Conservation (phyloP, 257 asterid genomes). For the Nemophila menziesii region DNA sequence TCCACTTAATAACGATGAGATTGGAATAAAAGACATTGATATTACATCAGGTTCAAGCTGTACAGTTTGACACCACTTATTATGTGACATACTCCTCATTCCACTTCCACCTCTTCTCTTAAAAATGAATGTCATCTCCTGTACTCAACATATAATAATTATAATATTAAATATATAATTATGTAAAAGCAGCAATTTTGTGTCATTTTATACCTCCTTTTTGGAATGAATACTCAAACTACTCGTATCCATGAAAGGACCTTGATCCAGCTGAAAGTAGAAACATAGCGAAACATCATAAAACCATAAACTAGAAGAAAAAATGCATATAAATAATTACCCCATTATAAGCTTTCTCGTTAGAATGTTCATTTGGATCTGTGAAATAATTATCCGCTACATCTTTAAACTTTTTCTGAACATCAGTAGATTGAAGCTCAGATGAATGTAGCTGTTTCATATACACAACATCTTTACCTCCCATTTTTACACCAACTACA, state of each 20-base stretch:
- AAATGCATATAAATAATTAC: slow-evolving; percentile 36
- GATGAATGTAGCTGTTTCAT: slow-evolving; percentile 60
- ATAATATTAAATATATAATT: no score
- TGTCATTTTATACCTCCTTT: slow-evolving; percentile 36
- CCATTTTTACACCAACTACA: slow-evolving; percentile 78
- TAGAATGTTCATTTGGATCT: slow-evolving; percentile 31
- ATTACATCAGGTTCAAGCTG: slow-evolving; percentile 69
- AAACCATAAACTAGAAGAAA: slow-evolving; percentile 7
- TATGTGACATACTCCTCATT: slow-evolving; percentile 36
- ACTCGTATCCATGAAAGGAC: slow-evolving; percentile 39
- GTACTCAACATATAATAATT: slow-evolving; percentile 12
- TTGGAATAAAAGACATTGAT: slow-evolving; percentile 62
- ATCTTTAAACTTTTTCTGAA: slow-evolving; percentile 57
- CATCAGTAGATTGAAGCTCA: slow-evolving; percentile 47
- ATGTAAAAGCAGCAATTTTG: neutral
- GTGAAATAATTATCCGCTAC: slow-evolving; percentile 65
- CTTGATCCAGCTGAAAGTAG: slow-evolving; percentile 33
- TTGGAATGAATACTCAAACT: slow-evolving; percentile 41
- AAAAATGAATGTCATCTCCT: slow-evolving; percentile 63
- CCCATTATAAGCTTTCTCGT: slow-evolving; percentile 23
- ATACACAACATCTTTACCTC: slow-evolving; percentile 64
- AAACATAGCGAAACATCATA: slow-evolving; percentile 2
- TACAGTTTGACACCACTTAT: slow-evolving; percentile 65
- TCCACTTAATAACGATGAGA: slow-evolving; percentile 66
- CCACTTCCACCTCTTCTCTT: slow-evolving; percentile 73